Conservation (phyloP, 768 basidiomycete species). For the Panaeolus papilionaceus region DNA sequence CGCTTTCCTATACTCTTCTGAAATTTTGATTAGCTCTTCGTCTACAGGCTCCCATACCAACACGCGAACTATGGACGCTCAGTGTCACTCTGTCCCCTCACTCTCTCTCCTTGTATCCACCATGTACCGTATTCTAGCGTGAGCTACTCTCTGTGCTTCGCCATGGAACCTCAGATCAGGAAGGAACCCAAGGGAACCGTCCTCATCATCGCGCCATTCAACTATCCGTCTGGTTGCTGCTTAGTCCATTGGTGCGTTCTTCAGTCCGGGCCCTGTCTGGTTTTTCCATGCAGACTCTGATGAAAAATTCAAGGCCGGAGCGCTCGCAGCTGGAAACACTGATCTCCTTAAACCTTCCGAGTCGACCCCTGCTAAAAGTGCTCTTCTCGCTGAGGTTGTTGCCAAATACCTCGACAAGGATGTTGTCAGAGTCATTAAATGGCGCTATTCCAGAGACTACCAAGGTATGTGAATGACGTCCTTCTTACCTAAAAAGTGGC, state of each 20-base stretch:
- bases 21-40: too few species aligned
- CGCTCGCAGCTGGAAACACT: slow-evolving; percentile 81
- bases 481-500: slow-evolving; percentile 33
- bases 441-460: slow-evolving; percentile 72
- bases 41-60: too few species aligned
- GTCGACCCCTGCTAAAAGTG: slow-evolving; percentile 56
- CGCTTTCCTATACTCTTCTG: too few species aligned
- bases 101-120: too few species aligned
- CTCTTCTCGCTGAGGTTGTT: slow-evolving; percentile 69
- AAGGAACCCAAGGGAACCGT: slow-evolving; percentile 83
- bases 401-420: slow-evolving; percentile 78
- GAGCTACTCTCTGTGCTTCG: slow-evolving; percentile 25
- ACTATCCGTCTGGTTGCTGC: slow-evolving; percentile 67
- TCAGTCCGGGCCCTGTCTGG: background rate
- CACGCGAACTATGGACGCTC: too few species aligned
- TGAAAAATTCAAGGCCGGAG: slow-evolving; percentile 50
- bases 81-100: too few species aligned
- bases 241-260: slow-evolving; percentile 61
- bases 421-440: slow-evolving; percentile 69
- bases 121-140: too few species aligned
- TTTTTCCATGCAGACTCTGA: background rate
- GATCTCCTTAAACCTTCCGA: slow-evolving; percentile 83
- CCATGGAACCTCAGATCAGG: slow-evolving; percentile 67
- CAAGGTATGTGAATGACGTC: slow-evolving; percentile 38
- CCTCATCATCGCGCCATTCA: slow-evolving; percentile 76